phyloP scores from a whole-genome alignment of 1,284 basidiomycete genomes.

The Waitea zeae region DNA sequence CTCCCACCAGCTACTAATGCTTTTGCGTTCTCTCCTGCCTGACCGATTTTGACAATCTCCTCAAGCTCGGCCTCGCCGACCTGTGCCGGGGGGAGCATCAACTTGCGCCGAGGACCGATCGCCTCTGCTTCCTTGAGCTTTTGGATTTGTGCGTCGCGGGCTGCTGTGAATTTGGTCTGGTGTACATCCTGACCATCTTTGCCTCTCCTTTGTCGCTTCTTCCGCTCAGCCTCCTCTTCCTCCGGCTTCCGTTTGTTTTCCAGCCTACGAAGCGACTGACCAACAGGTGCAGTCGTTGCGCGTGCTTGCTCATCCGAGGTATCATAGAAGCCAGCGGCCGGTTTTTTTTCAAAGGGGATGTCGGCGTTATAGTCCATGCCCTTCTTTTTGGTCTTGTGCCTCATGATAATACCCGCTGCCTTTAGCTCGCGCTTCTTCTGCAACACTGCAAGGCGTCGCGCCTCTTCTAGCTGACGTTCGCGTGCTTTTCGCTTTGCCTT shows the following conservation, averaged over 20 bases:
- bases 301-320: slow-evolving; percentile 91
- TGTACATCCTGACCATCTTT: slow-evolving; percentile 48
- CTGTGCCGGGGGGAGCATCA: slow-evolving; percentile 80
- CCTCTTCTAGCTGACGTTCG: slow-evolving; percentile 93
- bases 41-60: slow-evolving; percentile 97
- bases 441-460: slow-evolving; percentile 81
- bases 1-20: slow-evolving; percentile 67
- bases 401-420: slow-evolving; percentile 92
- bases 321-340: slow-evolving; percentile 94
- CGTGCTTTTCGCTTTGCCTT: slow-evolving; percentile 98
- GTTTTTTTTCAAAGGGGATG: slow-evolving; percentile 96
- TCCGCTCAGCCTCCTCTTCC: slow-evolving; percentile 70
- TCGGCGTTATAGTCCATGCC: slow-evolving; percentile 99
- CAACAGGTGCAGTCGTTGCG: slow-evolving; percentile 75
- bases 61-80: slow-evolving; percentile 94
- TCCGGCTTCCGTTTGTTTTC: slow-evolving; percentile 92
- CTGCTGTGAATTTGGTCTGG: slow-evolving; percentile 84
- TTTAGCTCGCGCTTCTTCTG: slow-evolving; percentile 98
- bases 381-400: slow-evolving; percentile 84
- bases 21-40: slow-evolving; percentile 79
- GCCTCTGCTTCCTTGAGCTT: slow-evolving; percentile 95
- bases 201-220: slow-evolving; percentile 68
- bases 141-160: slow-evolving; percentile 92
- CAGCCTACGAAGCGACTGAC: slow-evolving; percentile 75
- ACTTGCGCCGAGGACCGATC: slow-evolving; percentile 75